Percentiles rank a stretch among this genome's conserved stretches.
These are phyloP conservation scores for Arxiozyma heterogenica DNA, from an alignment of 1,139 yeast genomes.

Conservation along the genomic window DNA sequence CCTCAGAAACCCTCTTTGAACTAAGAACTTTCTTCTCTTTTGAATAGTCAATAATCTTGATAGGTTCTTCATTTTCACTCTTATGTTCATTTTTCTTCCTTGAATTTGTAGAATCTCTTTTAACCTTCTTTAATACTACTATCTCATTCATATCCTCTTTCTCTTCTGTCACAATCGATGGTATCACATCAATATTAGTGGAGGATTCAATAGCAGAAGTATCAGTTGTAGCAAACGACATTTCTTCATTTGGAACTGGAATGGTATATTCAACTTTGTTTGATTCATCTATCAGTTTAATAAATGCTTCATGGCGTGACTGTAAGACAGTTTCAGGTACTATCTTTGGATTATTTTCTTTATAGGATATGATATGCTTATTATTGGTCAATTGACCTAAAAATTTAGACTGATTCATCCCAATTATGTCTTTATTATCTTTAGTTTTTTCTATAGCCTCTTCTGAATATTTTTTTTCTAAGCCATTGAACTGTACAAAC, in stretches of 20 bases:
- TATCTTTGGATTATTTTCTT: background rate
- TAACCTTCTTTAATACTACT: slow-evolving; percentile 38
- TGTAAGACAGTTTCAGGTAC: background rate
- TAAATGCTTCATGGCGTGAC: slow-evolving; percentile 3
- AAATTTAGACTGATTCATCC: slow-evolving; percentile 5
- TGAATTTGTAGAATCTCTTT: slow-evolving; percentile 7
- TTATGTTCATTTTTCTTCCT: slow-evolving; percentile 11
- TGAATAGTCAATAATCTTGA: slow-evolving; percentile 39
- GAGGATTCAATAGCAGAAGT: background rate
- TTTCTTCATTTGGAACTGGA: slow-evolving; percentile 3
- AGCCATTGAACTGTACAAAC: background rate
- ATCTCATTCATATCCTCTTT: slow-evolving; percentile 39
- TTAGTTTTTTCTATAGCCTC: background rate
- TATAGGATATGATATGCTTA: slow-evolving; percentile 5
- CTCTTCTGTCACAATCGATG: slow-evolving; percentile 3
- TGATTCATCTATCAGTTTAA: slow-evolving; percentile 3
- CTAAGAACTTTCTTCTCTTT: slow-evolving; percentile 41
- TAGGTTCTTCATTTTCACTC: slow-evolving; percentile 13
- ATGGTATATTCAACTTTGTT: slow-evolving; percentile 8
- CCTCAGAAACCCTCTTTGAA: slow-evolving; percentile 18
- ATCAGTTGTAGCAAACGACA: background rate
- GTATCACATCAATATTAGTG: slow-evolving; percentile 1
- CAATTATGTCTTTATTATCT: background rate
- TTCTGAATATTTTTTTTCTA: background rate
- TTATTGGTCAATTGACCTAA: slow-evolving; percentile 6